Conservation (phyloP, 2,329 filamentous ascomycete genomes). For the Aspergillus sp. region DNA sequence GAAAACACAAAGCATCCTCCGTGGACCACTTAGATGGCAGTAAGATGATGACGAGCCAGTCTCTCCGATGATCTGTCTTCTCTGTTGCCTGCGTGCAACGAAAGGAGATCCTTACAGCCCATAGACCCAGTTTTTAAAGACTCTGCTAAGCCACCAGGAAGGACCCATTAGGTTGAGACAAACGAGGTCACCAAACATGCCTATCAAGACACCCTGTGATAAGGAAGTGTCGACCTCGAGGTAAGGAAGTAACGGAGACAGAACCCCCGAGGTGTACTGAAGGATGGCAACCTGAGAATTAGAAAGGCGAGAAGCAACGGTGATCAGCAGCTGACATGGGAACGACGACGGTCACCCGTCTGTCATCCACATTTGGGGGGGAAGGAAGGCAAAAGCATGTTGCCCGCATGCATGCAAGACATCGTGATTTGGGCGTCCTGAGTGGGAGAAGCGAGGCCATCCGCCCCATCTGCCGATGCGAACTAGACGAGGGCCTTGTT, state of each 20-base stretch:
- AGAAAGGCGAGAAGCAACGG: constrained; percentile 13
- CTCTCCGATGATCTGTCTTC: constrained; percentile 8
- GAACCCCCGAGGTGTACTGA: not conserved
- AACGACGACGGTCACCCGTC: constrained; percentile 10
- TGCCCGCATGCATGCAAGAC: constrained; percentile 22
- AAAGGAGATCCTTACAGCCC: constrained; percentile 1
- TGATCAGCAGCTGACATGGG: constrained; percentile 10
- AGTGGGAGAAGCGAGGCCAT: constrained; percentile 8
- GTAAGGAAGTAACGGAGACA: not conserved
- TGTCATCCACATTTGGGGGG: constrained; percentile 7
- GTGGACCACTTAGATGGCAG: constrained; percentile 9
- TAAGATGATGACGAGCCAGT: constrained; percentile 1
- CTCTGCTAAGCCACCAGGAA: not conserved
- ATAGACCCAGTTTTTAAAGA: not conserved
- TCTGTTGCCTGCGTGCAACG: constrained; percentile 8
- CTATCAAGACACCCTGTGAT: not conserved
- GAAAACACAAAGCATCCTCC: not conserved
- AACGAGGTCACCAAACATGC: not conserved
- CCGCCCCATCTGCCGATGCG: constrained; percentile 16
- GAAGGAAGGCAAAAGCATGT: constrained; percentile 13
- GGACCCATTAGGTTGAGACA: not conserved
- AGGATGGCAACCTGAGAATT: not conserved
- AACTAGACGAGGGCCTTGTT: constrained; percentile 15
- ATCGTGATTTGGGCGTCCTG: constrained; percentile 17
- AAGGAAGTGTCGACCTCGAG: not conserved